Evolutionary conservation across 2,329 filamentous ascomycete species (phyloP), one percentile per base, ranked within the genome.

Genomic region (Colletotrichum trifolii): DNA sequence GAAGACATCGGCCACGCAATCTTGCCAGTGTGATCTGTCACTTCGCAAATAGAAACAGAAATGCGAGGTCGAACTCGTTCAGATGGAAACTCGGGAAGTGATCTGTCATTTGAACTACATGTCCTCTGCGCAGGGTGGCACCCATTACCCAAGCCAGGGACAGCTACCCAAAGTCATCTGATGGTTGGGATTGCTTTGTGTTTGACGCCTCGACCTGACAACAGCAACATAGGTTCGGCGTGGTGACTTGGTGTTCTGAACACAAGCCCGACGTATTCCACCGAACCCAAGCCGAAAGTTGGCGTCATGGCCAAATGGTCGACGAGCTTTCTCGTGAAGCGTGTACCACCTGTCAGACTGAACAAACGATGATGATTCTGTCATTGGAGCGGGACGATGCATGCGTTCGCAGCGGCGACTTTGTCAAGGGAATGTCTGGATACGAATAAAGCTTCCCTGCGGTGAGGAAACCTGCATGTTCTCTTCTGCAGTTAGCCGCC

Each of bases 11-110:
- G 25, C 25, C 25, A 54, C 50, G 57, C 45, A 54, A 55, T 35
- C 43, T 17, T 40, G 47, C 46, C 46, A 58, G 62, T 48, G 42
- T 65, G 62, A 65, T 40, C 45, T 65, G 58, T 62, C 62, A 62
- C 35, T 17, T 43, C 34, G 17, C 12, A 56, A 25, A 25, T 25
- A 25, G 25, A 25, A 25, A 33, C 48, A 42, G 62, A 64, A 47
- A 65, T 65, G 58, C 52, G 34, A 39, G 36, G 62, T 42, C 52
- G 62, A n/a, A n/a, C n/a, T 39, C 47, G 42, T 42, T 62, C 50
- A 43, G 42, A 11, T 46, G 11, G 17, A 13, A 12, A 15, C n/a
- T 25, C 8, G 34, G 36, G 43, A 64, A 62, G 56, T 52, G 62
- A 65, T 42, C 13, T n/a, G 35, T 65, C 62, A 53, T 54, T 56